Evolutionary conservation across 2,329 filamentous ascomycete genomes (phyloP), one percentile per base, ranked within the genome.

Genomic region (Fusarium sp.): DNA sequence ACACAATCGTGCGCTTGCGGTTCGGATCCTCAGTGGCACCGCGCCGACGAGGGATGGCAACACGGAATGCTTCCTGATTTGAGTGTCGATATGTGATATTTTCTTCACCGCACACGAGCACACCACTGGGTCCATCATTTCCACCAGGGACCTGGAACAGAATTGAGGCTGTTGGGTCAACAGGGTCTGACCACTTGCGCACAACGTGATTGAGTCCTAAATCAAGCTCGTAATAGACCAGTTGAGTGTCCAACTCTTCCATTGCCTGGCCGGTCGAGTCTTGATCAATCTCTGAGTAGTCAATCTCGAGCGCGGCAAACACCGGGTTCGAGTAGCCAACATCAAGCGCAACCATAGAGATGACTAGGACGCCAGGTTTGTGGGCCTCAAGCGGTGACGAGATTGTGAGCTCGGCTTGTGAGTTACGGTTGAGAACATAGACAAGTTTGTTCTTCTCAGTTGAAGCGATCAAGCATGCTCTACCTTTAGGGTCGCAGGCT

Each of bases 361-460:
- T 94, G 29, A 98, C 95, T 55, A 99, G 84, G 3, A 95, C 95
- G 68, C 95, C 94, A 18, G 94, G 91, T 81, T 96, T 97, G 83
- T 99, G 95, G 4, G 96, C 97, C 83, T 99, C 97, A 23, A 99
- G 88, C 2, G 96, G 96, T 19, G 96, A 99, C 10, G 96, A 99
- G 56, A 99, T 99, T 44, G 95, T 97, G 77, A 99, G 90, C 81
- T 97, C 94, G 23, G 95, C 95, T 82, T 98, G 94, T 7, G 94
- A 90, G 83, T 97, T 97, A 73, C 97, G 92, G 82, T 98, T 98
- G 75, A 99, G 87, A 78, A 99, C 95, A 83, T 99, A 99, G 75
- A 99, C 96, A 63, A 99, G 92, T 85, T 99, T 99, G 85, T 98
- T 99, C 88, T 99, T 99, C 84, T 99, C 97, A 61, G 95, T 88